phyloP scores from a whole-genome alignment of 2,329 filamentous ascomycete species.

The Alternaria brassicae region DNA sequence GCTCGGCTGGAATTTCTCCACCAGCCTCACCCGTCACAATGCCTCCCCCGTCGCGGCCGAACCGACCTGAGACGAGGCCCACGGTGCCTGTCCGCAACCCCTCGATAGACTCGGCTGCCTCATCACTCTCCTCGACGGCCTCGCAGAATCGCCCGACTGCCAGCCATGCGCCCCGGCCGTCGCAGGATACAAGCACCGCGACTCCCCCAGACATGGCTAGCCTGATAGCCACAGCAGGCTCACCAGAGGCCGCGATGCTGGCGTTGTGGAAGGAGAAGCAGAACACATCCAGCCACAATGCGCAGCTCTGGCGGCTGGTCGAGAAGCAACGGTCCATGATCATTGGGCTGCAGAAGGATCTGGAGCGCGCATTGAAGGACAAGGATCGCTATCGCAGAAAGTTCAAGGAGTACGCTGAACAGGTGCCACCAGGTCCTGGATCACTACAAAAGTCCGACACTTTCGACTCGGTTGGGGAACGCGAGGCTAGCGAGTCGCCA shows the following conservation, averaged over 20 bases:
- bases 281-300: conserved; percentile 85
- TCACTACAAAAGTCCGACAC: conserved; percentile 46
- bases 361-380: conserved; percentile 89
- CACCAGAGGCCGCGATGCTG: conserved; percentile 85
- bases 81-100: conserved; percentile 69
- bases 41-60: conserved; percentile 46
- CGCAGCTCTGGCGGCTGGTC: conserved; percentile 91
- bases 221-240: conserved; percentile 84
- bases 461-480: conserved; percentile 43
- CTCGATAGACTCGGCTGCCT: conserved; percentile 94
- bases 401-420: conserved; percentile 74
- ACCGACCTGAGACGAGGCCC: conserved; percentile 42
- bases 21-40: conserved; percentile 47
- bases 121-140: conserved; percentile 58
- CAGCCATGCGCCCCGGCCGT: conserved; percentile 63
- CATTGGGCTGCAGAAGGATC: conserved; percentile 88
- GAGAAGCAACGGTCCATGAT: conserved; percentile 97
- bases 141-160: conserved; percentile 62
- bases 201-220: conserved; percentile 76
- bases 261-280: conserved; percentile 92
- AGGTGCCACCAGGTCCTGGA: conserved; percentile 51
- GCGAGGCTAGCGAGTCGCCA: conserved; percentile 50
- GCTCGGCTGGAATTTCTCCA: conserved; percentile 42
- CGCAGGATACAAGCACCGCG: conserved; percentile 60
- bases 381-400: conserved; percentile 94